Base-by-base conservation (phyloP, 225 moss, liverwort and hornwort species). In the Marchantia polymorpha region DNA sequence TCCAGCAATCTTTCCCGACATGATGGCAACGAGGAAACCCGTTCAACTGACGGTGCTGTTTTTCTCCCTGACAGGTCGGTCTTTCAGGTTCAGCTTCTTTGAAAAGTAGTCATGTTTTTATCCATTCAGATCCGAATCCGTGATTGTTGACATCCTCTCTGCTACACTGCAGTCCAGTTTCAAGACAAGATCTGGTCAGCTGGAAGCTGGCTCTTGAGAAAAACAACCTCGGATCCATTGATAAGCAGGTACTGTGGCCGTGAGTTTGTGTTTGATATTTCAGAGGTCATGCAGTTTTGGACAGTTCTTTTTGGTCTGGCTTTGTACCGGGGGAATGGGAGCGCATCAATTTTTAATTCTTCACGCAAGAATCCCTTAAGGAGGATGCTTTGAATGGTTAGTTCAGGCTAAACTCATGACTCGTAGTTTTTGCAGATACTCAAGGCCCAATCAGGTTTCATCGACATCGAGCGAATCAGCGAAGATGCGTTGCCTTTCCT, bases 141-240 rank as follows among this genome's bases (percentile, higher is more conserved):
- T 39, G 27, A 49, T 39, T 26, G n/a, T 76, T 81, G 8, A 79
- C 58, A 74, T 52, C 30, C 77, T 80, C 81, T 67, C 53, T 23
- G 63, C 83, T 81, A 72, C 31, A 80, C 63, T 78, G 6, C 94
- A 94, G 96, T 78, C 88, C 91, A 64, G 85, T 99, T 70, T 92
- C 95, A 59, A 90, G 99, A 76, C 93, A 93, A 83, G 99, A 99
- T 83, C 90, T 99, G 78, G 90, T 99, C 54, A 87, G 85, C 87
- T 99, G 99, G 99, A 99, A 91, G 88, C 83, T 99, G 74, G 88
- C 99, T 75, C 87, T 99, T 26, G 95, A 99, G 72, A 87, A 89
- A 82, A 89, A 92, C 52, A 80, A 77, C 48, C 83, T 91, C 71
- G 78, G 85, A 76, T 72, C 83, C 30, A 66, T 92, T 71, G 82